Evolutionary conservation across 306 rosid species (phyloP).

Genomic region (Abrus pulchellus): DNA sequence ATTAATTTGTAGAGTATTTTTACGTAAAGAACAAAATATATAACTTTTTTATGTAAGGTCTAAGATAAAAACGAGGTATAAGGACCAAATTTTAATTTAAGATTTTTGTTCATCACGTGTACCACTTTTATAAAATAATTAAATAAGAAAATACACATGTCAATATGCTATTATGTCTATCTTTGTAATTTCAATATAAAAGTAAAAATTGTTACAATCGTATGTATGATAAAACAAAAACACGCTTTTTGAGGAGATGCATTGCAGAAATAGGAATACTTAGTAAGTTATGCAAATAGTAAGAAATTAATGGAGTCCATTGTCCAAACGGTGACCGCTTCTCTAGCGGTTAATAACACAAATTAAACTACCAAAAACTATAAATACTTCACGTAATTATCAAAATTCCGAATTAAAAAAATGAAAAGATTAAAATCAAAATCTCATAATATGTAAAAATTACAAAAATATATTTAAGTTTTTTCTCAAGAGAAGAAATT

Average conservation of each 20-base stretch:
- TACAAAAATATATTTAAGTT: no score
- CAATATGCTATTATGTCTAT: neutral
- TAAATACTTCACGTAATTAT: no score
- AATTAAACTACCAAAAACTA: neutral
- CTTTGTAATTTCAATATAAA: neutral
- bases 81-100: neutral
- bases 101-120: neutral
- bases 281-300: neutral
- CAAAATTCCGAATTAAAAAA: no score
- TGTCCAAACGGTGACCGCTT: neutral
- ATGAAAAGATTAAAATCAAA: no score
- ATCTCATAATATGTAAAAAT: no score
- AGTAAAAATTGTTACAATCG: neutral
- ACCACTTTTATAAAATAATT: neutral
- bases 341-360: neutral
- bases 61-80: neutral
- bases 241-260: constrained; percentile 6
- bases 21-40: neutral
- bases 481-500: neutral
- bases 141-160: neutral
- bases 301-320: neutral
- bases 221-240: neutral
- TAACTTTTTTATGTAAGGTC: neutral
- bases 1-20: neutral
- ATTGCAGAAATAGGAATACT: neutral